Evolutionary conservation across 257 asterid genomes (phyloP).

Genomic region (Solanum appendiculatum): DNA sequence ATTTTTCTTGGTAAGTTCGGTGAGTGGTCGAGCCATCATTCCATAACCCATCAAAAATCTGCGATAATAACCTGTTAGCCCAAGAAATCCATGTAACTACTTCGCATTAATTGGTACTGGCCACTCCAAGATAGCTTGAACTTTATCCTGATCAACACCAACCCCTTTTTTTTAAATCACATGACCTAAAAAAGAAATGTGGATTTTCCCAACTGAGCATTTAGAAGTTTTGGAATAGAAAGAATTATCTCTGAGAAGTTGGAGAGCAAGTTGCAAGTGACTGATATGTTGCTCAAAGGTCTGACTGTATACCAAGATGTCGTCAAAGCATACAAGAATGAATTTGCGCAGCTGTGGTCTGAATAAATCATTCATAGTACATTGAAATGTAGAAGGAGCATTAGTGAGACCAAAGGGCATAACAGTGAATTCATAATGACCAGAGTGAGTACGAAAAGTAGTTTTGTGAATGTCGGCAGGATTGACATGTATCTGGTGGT

Average conservation of each 20-base stretch:
- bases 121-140: neutral
- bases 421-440: neutral
- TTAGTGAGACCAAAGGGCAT: neutral
- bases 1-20: neutral
- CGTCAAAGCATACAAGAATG: neutral
- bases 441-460: neutral
- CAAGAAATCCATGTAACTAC: neutral
- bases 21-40: neutral
- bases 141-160: neutral
- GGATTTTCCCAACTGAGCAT: neutral
- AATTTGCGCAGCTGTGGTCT: neutral
- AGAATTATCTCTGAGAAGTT: neutral
- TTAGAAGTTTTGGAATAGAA: neutral
- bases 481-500: neutral
- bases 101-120: neutral
- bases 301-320: neutral
- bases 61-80: neutral
- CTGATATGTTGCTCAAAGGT: neutral
- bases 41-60: neutral
- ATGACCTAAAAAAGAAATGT: neutral
- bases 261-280: neutral
- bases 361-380: neutral
- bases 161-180: neutral
- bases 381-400: neutral
- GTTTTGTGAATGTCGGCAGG: neutral